Conservation (phyloP, 257 asterid genomes). For the Solanum paucissectum region DNA sequence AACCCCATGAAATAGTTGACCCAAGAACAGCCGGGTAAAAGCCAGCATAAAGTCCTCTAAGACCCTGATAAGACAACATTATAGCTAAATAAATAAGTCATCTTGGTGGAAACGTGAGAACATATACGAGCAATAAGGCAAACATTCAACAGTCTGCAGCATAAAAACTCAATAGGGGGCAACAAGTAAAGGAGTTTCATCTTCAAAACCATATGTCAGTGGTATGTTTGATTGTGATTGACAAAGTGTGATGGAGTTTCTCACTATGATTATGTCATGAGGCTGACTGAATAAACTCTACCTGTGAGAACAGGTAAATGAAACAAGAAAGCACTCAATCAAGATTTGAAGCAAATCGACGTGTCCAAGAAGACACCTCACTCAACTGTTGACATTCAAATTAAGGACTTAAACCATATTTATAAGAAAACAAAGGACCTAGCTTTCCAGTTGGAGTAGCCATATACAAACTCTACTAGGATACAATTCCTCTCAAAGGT, state of each 20-base stretch:
- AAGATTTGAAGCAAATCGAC: not conserved
- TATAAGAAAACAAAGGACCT: not conserved
- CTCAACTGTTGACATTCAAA: not conserved
- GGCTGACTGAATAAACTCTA: not conserved
- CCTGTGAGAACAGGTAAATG: not conserved
- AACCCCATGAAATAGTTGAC: conserved; percentile 90
- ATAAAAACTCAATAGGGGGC: not conserved
- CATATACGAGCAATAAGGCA: not conserved
- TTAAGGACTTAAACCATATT: not conserved
- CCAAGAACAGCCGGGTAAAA: conserved; percentile 98
- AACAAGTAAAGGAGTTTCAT: not conserved
- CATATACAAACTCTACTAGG: not conserved
- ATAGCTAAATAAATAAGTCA: not conserved
- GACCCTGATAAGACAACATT: conserved; percentile 45
- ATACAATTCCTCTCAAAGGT: not conserved
- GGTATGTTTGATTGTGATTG: not conserved
- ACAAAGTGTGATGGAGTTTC: not conserved
- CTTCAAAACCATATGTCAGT: not conserved
- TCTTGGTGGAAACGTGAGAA: not conserved
- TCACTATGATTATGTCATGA: not conserved
- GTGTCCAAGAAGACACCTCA: not conserved
- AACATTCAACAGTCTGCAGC: not conserved
- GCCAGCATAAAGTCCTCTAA: conserved; percentile 91
- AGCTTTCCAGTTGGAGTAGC: not conserved
- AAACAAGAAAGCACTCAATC: not conserved